phyloP scores from a whole-genome alignment of 768 basidiomycete genomes.

The Tephrocybe rancida region DNA sequence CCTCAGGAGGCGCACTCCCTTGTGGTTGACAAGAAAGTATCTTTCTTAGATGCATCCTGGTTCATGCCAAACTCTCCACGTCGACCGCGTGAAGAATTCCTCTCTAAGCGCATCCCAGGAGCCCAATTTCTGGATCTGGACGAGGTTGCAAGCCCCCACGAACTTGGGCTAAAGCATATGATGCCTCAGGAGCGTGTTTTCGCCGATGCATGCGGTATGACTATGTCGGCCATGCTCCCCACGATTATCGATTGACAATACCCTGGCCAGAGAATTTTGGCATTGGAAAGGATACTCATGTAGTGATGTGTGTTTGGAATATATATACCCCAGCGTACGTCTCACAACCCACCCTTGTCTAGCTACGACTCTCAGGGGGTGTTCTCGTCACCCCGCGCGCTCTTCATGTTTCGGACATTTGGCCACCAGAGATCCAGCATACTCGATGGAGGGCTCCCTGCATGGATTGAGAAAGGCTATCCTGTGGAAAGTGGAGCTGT shows the following conservation, averaged over 20 bases:
- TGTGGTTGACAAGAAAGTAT: slow-evolving; percentile 34
- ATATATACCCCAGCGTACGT: not conserved
- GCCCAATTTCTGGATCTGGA: slow-evolving; percentile 83
- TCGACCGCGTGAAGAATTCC: slow-evolving; percentile 69
- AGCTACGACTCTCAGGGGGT: slow-evolving; percentile 92
- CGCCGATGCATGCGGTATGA: slow-evolving; percentile 78
- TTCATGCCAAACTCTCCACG: slow-evolving; percentile 90
- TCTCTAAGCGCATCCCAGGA: slow-evolving; percentile 64
- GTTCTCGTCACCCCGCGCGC: slow-evolving; percentile 89
- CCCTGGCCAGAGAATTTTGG: slow-evolving; percentile 58
- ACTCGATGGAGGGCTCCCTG: slow-evolving; percentile 90
- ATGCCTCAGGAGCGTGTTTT: slow-evolving; percentile 77
- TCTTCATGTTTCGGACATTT: slow-evolving; percentile 94
- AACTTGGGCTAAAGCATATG: slow-evolving; percentile 91
- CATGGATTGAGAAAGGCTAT: slow-evolving; percentile 72
- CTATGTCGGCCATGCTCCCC: not conserved
- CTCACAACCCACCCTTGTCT: slow-evolving; percentile 14
- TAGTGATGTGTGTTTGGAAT: slow-evolving; percentile 67
- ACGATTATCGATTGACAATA: slow-evolving; percentile 1
- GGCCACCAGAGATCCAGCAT: slow-evolving; percentile 87
- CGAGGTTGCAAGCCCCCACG: slow-evolving; percentile 70
- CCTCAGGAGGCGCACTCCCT: slow-evolving; percentile 49
- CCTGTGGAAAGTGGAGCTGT: slow-evolving; percentile 46
- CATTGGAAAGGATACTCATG: slow-evolving; percentile 72
- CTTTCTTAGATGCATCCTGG: slow-evolving; percentile 82